Conservation (phyloP, 1,284 basidiomycete species). For the Ceratobasidium sp. region DNA sequence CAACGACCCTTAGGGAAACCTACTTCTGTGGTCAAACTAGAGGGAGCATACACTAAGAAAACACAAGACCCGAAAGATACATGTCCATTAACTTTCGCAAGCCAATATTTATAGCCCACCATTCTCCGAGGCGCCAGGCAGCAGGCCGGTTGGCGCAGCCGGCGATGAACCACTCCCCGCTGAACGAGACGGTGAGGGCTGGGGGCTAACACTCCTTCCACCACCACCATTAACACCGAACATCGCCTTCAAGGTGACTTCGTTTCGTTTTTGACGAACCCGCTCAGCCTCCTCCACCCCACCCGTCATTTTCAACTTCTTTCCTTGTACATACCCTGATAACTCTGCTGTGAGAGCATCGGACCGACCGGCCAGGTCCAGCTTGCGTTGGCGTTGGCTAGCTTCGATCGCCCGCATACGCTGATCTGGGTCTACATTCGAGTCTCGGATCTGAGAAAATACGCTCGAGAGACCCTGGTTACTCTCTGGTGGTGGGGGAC, state of each 20-base stretch:
- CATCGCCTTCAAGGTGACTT: constrained; percentile 86
- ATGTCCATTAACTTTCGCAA: not conserved
- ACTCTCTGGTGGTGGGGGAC: constrained; percentile 63
- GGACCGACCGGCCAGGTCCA: constrained; percentile 69
- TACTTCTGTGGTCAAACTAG: constrained; percentile 22
- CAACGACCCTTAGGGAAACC: constrained; percentile 11
- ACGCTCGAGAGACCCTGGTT: constrained; percentile 69
- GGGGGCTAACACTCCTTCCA: constrained; percentile 9
- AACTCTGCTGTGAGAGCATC: constrained; percentile 86
- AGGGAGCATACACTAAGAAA: constrained; percentile 28
- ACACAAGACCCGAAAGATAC: constrained; percentile 30
- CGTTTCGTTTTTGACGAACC: constrained; percentile 80
- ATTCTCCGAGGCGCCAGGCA: not conserved
- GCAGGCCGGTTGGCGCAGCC: constrained; percentile 1
- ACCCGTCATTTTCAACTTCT: constrained; percentile 91
- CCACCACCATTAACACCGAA: constrained; percentile 54
- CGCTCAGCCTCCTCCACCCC: constrained; percentile 91
- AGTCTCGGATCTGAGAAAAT: constrained; percentile 84
- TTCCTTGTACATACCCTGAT: constrained; percentile 78
- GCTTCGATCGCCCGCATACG: constrained; percentile 90
- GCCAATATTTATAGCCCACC: not conserved
- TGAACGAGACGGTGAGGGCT: constrained; percentile 26
- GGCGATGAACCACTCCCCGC: constrained; percentile 9
- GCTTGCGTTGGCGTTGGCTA: constrained; percentile 77
- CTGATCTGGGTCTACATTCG: constrained; percentile 75